Evolutionary conservation across 176 grass and related monocot species (phyloP), one percentile per base, ranked within the genome.

Genomic region (Avena sativa): DNA sequence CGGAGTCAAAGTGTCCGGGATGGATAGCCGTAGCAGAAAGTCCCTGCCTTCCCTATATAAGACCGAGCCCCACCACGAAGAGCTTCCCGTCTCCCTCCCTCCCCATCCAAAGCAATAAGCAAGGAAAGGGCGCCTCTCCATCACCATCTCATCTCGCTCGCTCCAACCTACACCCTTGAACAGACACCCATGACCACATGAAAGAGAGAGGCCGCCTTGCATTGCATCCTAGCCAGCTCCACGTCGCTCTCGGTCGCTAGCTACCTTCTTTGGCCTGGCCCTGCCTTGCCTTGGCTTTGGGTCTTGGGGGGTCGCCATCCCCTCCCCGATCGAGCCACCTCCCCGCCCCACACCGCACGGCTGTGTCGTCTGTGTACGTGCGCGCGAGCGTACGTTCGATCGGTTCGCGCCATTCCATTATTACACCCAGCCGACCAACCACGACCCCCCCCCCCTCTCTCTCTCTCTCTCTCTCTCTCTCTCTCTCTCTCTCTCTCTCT

Each of bases 271-370:
- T 69, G 48, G 47, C 32, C 20, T 17, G 14, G 4, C 19, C 40
- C 34, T 17, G 19, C 16, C 70, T 34, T 7, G 20, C 10, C 64
- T 34, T 7, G 20, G n/a, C 64, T 14, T 79, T 34, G 34, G 10
- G 32, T 84, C 79, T 73, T 56, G 78, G 62, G 43, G 57, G 23
- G 85, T 91, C 85, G 80, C 89, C 79, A 15, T 25, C 87, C 60
- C 28, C 50, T 25, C 87, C 60, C 28, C 50, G 30, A 76, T 20
- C 55, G 53, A 56, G 12, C 38, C 67, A 80, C 43, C 51, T 51
- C 38, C 8, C 19, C 56, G 52, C 3, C 4, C 9, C 43, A 2
- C 46, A 10, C 46, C 50, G 53, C 16, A 56, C 60, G 10, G 60
- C 5, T 63, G 11, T 13, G 25, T 64, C 6, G 25, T 64, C 6